phyloP scores from a whole-genome alignment of 176 grass and related monocot genomes.

The Avena insularis region DNA sequence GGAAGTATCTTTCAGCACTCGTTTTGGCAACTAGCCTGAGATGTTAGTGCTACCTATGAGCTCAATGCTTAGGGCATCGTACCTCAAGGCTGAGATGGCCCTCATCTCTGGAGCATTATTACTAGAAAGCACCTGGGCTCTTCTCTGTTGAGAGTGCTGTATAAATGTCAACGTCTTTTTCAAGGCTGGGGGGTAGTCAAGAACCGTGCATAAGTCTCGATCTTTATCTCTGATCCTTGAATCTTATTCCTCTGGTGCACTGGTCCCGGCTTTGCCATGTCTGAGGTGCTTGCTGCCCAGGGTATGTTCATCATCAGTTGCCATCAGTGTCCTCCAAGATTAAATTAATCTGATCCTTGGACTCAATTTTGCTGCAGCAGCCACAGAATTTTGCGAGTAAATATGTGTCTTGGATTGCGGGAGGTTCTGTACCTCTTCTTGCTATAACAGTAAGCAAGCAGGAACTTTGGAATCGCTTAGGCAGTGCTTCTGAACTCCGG shows the following conservation, averaged over 20 bases:
- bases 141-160: neutral
- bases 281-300: neutral
- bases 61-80: neutral
- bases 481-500: neutral
- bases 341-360: neutral
- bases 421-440: neutral
- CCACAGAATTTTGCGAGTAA: neutral
- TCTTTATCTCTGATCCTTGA: neutral
- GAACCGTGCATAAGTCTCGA: constrained; percentile 1
- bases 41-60: neutral
- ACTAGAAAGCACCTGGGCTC: neutral
- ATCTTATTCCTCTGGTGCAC: constrained; percentile 9
- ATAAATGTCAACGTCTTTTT: neutral
- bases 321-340: neutral
- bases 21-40: neutral
- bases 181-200: neutral
- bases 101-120: constrained; percentile 12
- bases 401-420: neutral
- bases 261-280: neutral
- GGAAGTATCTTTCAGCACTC: constrained; percentile 23
- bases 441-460: neutral
- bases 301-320: constrained; percentile 16
- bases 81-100: neutral
- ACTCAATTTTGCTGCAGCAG: neutral
- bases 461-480: neutral